These are phyloP conservation scores for Colletotrichum sp. DNA, from an alignment of 2,329 filamentous ascomycete genomes.

Conservation along the genomic window DNA sequence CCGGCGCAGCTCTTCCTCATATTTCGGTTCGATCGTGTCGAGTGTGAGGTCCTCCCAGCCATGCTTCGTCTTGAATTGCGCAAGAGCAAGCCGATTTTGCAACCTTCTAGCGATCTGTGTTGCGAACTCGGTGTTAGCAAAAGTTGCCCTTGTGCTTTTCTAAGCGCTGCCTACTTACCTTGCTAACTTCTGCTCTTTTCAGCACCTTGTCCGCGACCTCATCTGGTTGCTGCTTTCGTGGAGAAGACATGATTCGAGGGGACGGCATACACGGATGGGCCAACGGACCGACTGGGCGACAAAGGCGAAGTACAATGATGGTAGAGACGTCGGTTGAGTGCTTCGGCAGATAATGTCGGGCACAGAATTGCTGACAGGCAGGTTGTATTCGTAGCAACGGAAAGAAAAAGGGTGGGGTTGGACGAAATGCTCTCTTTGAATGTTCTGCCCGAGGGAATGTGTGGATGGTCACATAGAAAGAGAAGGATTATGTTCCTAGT, in stretches of 20 bases:
- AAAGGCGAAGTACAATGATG: neutral
- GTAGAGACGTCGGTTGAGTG: neutral
- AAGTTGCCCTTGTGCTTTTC: neutral
- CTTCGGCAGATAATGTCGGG: neutral
- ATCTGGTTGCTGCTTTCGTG: slow-evolving; percentile 67
- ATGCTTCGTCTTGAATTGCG: slow-evolving; percentile 96
- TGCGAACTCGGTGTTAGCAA: neutral
- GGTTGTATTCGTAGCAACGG: neutral
- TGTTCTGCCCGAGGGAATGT: neutral
- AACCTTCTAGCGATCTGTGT: slow-evolving; percentile 87
- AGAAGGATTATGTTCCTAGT: neutral
- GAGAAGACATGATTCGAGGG: slow-evolving; percentile 57
- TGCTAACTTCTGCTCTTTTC: slow-evolving; percentile 76
- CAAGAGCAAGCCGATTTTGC: slow-evolving; percentile 91
- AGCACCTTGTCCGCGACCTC: slow-evolving; percentile 72
- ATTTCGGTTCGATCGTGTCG: slow-evolving; percentile 82
- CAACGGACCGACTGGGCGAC: neutral
- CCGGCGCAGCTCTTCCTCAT: slow-evolving; percentile 79
- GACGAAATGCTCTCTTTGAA: neutral
- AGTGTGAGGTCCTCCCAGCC: slow-evolving; percentile 92
- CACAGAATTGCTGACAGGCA: neutral
- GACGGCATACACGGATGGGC: neutral
- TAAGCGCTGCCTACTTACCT: slow-evolving; percentile 54
- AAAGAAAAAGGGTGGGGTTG: neutral
- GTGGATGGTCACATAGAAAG: neutral